Conservation (phyloP, 768 basidiomycete species). For the Pleurotus platypus region DNA sequence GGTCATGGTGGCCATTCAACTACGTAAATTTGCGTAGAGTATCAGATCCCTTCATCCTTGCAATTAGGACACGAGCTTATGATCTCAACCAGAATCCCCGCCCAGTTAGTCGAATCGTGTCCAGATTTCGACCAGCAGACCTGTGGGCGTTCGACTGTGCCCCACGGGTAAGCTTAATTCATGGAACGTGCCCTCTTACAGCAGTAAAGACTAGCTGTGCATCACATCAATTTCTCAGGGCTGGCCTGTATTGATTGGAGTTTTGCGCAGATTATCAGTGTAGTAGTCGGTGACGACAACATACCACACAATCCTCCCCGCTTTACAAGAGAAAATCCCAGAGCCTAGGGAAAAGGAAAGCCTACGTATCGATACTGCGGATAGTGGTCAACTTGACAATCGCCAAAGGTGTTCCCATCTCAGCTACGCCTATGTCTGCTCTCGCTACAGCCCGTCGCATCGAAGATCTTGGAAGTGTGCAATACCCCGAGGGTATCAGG, state of each 20-base stretch:
- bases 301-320: constrained; percentile 20
- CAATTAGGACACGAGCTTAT: too few species aligned
- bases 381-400: constrained; percentile 55
- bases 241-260: constrained; percentile 8
- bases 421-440: constrained; percentile 55
- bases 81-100: too few species aligned
- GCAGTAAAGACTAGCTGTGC: too few species aligned
- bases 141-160: too few species aligned
- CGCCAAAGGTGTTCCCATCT: constrained; percentile 38
- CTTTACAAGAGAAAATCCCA: constrained; percentile 33
- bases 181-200: too few species aligned
- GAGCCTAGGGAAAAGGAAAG: constrained; percentile 46
- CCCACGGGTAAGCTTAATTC: too few species aligned
- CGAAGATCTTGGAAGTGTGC: constrained; percentile 70
- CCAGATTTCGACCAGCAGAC: too few species aligned
- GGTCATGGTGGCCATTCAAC: too few species aligned
- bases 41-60: too few species aligned
- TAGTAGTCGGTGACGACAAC: constrained; percentile 28
- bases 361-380: constrained; percentile 65
- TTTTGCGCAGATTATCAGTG: constrained; percentile 15
- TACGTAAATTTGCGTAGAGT: too few species aligned
- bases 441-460: constrained; percentile 84
- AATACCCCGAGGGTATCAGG: constrained; percentile 79
- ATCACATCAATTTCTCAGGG: too few species aligned
- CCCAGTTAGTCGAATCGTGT: too few species aligned